Percentiles rank a stretch among this genome's conserved stretches.
phyloP scores from a whole-genome alignment of 208 protist genomes.

The Leishmania mexicana region DNA sequence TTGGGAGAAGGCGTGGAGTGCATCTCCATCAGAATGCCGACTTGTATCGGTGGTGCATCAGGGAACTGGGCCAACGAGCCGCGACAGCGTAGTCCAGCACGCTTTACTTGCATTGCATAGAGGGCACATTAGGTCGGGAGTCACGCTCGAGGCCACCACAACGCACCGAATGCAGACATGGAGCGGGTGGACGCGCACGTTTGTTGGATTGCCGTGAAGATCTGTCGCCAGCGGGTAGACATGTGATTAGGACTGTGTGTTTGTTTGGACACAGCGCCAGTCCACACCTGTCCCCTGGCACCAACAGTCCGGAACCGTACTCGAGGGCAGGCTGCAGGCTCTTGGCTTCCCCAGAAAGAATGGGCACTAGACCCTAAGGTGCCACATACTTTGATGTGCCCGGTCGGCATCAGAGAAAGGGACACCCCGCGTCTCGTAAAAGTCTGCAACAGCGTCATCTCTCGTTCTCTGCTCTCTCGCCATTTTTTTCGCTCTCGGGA shows the following conservation, averaged over 20 bases:
- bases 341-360: not conserved
- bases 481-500: not conserved
- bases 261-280: not conserved
- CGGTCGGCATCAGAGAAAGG: not conserved
- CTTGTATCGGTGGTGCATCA: not conserved
- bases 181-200: too few species aligned
- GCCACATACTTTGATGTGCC: conserved; percentile 68
- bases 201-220: too few species aligned
- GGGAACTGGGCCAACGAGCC: not conserved
- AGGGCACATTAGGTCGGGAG: too few species aligned
- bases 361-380: not conserved
- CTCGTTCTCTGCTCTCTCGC: not conserved
- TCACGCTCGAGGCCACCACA: too few species aligned
- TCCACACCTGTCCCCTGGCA: not conserved
- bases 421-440: not conserved
- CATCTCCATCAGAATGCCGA: not conserved
- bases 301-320: not conserved
- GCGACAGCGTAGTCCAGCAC: not conserved
- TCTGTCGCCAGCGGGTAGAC: too few species aligned
- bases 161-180: too few species aligned
- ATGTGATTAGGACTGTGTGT: not conserved
- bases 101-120: too few species aligned
- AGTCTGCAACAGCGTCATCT: not conserved
- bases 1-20: not conserved
- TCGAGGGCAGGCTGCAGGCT: not conserved